phyloP scores from a whole-genome alignment of 2,329 filamentous ascomycete species.

The Penicillium palitans region DNA sequence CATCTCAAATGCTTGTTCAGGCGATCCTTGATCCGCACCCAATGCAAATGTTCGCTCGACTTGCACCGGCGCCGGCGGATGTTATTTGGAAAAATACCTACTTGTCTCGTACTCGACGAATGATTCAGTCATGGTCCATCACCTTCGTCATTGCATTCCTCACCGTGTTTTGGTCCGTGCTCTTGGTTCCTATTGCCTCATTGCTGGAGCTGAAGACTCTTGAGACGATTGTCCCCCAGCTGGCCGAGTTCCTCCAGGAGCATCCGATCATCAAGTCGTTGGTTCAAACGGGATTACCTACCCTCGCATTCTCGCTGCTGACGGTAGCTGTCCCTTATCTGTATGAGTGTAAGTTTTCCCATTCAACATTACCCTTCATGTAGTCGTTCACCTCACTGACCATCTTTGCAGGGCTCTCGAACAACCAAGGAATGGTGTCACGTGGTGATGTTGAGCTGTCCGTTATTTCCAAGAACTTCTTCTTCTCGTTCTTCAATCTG shows the following conservation, averaged over 20 bases:
- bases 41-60: conserved; percentile 77
- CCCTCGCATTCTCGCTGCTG: conserved; percentile 78
- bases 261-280: conserved; percentile 73
- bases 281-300: conserved; percentile 84
- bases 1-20: conserved; percentile 92
- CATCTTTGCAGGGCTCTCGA: conserved; percentile 64
- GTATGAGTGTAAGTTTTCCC: conserved; percentile 69
- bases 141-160: conserved; percentile 80
- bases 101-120: conserved; percentile 68
- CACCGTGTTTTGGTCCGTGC: conserved; percentile 83
- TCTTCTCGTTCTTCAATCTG: conserved; percentile 99
- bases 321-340: conserved; percentile 89
- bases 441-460: conserved; percentile 93
- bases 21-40: conserved; percentile 89
- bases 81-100: conserved; percentile 98
- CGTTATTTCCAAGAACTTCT: conserved; percentile 96
- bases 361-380: not conserved
- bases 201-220: conserved; percentile 81
- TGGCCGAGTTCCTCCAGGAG: conserved; percentile 66
- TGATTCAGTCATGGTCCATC: conserved; percentile 77
- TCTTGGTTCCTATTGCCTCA: conserved; percentile 76
- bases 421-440: conserved; percentile 91
- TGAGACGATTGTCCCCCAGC: conserved; percentile 65
- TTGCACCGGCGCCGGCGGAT: conserved; percentile 84
- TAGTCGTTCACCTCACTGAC: conserved; percentile 12